These are phyloP conservation scores for Cinnamomum micranthum DNA, from an alignment of 164 flowering plant genomes.

Conservation along the genomic window DNA sequence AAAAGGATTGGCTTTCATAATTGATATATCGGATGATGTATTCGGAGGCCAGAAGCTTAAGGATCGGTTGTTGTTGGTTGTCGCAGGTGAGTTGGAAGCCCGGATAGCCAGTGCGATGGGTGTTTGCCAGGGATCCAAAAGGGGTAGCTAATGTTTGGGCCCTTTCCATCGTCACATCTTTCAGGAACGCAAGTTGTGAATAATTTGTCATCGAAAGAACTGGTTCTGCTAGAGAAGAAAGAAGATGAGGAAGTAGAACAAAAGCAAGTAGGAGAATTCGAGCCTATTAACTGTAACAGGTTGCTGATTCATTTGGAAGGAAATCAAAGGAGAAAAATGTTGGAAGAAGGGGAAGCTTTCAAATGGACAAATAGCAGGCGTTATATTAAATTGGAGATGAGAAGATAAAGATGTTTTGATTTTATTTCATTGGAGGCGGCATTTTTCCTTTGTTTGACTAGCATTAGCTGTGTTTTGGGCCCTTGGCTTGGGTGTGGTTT, in stretches of 20 bases:
- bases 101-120: conserved; percentile 43
- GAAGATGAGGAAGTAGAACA: not conserved
- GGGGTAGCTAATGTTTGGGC: conserved; percentile 41
- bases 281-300: not conserved
- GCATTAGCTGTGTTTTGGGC: too few relatives aligned
- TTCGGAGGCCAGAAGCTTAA: conserved; percentile 28
- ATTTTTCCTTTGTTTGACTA: too few relatives aligned
- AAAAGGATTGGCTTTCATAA: conserved; percentile 29
- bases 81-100: conserved; percentile 34
- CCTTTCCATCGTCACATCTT: conserved; percentile 32
- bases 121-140: conserved; percentile 43
- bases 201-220: conserved; percentile 21
- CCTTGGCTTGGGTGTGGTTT: too few relatives aligned
- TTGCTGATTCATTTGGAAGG: not conserved
- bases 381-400: too few relatives aligned
- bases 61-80: conserved; percentile 20
- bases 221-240: not conserved
- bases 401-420: too few relatives aligned
- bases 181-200: conserved; percentile 40
- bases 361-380: too few relatives aligned
- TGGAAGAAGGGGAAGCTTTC: not conserved
- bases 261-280: not conserved
- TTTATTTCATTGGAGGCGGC: too few relatives aligned
- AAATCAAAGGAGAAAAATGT: too few relatives aligned
- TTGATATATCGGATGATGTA: conserved; percentile 37